Conservation (phyloP, 2,329 filamentous ascomycete species). For the Aspergillus glaucus region DNA sequence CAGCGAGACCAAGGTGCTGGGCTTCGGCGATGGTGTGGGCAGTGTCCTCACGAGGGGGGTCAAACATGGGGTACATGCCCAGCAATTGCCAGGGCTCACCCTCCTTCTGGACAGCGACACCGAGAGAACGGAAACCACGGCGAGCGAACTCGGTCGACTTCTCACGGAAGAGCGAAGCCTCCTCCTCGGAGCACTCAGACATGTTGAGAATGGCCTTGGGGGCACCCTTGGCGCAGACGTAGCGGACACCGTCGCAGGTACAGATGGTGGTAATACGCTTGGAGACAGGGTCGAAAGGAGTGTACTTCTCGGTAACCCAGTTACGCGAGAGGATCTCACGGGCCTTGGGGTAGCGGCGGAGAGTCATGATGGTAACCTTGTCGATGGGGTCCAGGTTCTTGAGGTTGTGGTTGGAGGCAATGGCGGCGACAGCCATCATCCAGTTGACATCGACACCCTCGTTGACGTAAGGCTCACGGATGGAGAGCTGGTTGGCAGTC, state of each 20-base stretch:
- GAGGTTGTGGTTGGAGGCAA: constrained; percentile 72
- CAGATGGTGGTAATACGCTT: constrained; percentile 70
- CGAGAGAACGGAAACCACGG: constrained; percentile 73
- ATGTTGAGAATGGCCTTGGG: constrained; percentile 69
- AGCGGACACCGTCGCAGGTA: constrained; percentile 62
- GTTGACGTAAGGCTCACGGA: constrained; percentile 69
- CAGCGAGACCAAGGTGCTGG: constrained; percentile 66
- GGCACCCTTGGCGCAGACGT: constrained; percentile 70
- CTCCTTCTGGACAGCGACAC: constrained; percentile 73
- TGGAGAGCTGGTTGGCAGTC: constrained; percentile 56
- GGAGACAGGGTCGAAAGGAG: constrained; percentile 65
- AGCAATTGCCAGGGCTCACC: constrained; percentile 67
- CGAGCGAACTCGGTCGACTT: constrained; percentile 71
- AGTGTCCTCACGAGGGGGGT: constrained; percentile 71
- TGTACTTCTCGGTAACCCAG: constrained; percentile 73
- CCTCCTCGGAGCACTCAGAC: constrained; percentile 60
- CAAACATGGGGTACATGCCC: constrained; percentile 74
- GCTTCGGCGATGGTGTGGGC: constrained; percentile 72
- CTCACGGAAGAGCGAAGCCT: constrained; percentile 60
- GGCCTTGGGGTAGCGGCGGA: constrained; percentile 70
- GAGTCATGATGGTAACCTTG: constrained; percentile 70
- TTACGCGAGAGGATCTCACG: constrained; percentile 68
- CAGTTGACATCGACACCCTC: constrained; percentile 74
- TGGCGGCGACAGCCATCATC: constrained; percentile 76
- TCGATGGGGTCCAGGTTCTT: constrained; percentile 73